Evolutionary conservation across 306 rosid genomes (phyloP), one percentile per base, ranked within the genome.

Genomic region (Quillaja saponaria): DNA sequence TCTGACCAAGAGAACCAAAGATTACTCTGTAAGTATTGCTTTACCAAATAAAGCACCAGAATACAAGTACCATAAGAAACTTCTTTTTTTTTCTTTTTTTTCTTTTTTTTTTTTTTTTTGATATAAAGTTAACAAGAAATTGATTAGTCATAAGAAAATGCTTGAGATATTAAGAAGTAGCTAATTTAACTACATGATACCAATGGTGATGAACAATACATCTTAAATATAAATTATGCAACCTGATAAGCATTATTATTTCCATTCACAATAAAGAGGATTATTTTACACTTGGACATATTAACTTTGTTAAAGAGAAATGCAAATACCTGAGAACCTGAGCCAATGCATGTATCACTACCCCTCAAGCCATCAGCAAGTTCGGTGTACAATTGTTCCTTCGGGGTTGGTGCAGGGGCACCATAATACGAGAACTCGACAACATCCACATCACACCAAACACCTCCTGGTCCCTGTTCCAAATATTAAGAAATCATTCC

Each of bases 381-480:
- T 72, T 83, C 95, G 3, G 97, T 86, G 66, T 94, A 89, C 55
- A 94, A 50, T 53, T 94, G 97, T 56, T 94, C 99, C 75, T 89
- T 94, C 38, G 95, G 97, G 39, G 95, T 83, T 69, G 81, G 80
- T 14, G 91, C 99, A 28, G 99, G 99, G 54, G 95, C 92, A 37
- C 97, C 99, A 69, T 66, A 87, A 75, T 94, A 94, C 31, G 97
- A 84, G 85, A 94, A 94, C 73, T 94, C 99, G 66, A 94, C 96
- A 67, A 94, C 97, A 78, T 94, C 99, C 64, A 94, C 97, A 59
- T 94, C 97, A 75, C 99, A 94, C 99, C 99, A 94, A 52, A 94
- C 96, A 58, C 99, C 99, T 72, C 99, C 99, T 17, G 99, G 99
- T 52, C 99, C 99, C 99, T 94, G 77, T 58, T 80, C 69, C 63